A percentile compares a stretch with the other conserved stretches of the same genome.
Evolutionary conservation across 1,284 basidiomycete genomes (phyloP).

Genomic region (Ustilago loliicola): DNA sequence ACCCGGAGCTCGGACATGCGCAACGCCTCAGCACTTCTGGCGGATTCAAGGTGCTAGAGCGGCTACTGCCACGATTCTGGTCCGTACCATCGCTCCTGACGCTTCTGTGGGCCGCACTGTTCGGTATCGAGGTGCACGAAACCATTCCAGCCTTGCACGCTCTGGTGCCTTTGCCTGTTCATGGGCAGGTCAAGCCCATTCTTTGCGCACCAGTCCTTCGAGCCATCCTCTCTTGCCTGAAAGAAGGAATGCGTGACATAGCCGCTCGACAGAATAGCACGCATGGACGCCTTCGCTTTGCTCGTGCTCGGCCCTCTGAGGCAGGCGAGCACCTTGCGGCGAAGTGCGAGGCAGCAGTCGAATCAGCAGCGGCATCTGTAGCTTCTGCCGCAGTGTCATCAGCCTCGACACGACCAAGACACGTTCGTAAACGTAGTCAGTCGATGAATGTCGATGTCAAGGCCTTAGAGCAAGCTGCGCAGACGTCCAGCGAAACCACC

Average conservation of each 20-base stretch:
- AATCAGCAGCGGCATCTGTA: neutral
- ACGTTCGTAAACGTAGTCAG: constrained; percentile 52
- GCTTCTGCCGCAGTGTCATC: neutral
- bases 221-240: constrained; percentile 56
- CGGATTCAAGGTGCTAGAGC: constrained; percentile 79
- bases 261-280: constrained; percentile 14
- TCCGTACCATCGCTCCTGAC: constrained; percentile 76
- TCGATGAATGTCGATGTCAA: constrained; percentile 56
- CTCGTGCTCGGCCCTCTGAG: constrained; percentile 32
- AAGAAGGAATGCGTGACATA: constrained; percentile 39
- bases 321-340: neutral
- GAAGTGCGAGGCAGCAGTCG: neutral
- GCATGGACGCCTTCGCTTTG: constrained; percentile 9
- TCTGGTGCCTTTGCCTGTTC: constrained; percentile 73
- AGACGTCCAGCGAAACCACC: constrained; percentile 30
- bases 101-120: constrained; percentile 77
- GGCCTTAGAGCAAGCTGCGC: constrained; percentile 39
- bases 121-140: constrained; percentile 73
- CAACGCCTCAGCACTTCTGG: constrained; percentile 77
- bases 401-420: constrained; percentile 2
- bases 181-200: constrained; percentile 75
- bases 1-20: constrained; percentile 33
- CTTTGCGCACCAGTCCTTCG: constrained; percentile 54
- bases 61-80: constrained; percentile 80
- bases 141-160: constrained; percentile 76